phyloP scores from a whole-genome alignment of 768 basidiomycete genomes.

The Russula sp. region DNA sequence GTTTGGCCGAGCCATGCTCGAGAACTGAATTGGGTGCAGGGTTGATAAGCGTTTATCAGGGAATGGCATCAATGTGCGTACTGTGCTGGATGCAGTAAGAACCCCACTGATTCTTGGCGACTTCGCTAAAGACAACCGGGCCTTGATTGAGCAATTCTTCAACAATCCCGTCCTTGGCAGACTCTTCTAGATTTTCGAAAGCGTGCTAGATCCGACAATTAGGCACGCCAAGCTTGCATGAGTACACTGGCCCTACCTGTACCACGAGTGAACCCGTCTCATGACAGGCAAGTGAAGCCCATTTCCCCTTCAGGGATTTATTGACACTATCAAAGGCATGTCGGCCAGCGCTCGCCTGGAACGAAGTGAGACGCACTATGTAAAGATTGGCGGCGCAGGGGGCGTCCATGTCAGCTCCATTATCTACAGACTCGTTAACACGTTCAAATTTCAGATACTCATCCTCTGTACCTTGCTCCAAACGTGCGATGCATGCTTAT shows the following conservation, averaged over 20 bases:
- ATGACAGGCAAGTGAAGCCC: conserved; percentile 86
- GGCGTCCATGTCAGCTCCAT: conserved; percentile 89
- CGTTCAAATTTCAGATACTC: conserved; percentile 21
- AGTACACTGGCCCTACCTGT: conserved; percentile 49
- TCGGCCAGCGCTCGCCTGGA: not conserved
- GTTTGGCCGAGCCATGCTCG: conserved; percentile 77
- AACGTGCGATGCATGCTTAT: conserved; percentile 89
- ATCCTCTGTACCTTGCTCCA: conserved; percentile 70
- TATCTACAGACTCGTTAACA: conserved; percentile 47
- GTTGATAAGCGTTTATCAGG: conserved; percentile 18
- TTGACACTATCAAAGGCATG: conserved; percentile 57
- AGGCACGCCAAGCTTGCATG: conserved; percentile 10
- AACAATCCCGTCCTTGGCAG: conserved; percentile 80
- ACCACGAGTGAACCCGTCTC: conserved; percentile 88
- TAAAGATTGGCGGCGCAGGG: conserved; percentile 85
- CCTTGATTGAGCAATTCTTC: conserved; percentile 81
- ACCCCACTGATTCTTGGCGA: conserved; percentile 86
- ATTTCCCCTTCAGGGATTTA: conserved; percentile 81
- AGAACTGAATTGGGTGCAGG: conserved; percentile 49
- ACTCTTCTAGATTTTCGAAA: conserved; percentile 81
- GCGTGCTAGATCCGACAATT: conserved; percentile 54
- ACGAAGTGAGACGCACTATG: conserved; percentile 54
- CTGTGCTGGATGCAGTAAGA: conserved; percentile 86
- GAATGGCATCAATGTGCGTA: conserved; percentile 39
- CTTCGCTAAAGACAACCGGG: conserved; percentile 61